A percentile compares a stretch with the other conserved stretches of the same genome.
Evolutionary conservation across 106 monocot species (phyloP).

Genomic region (Hemerocallis citrina): DNA sequence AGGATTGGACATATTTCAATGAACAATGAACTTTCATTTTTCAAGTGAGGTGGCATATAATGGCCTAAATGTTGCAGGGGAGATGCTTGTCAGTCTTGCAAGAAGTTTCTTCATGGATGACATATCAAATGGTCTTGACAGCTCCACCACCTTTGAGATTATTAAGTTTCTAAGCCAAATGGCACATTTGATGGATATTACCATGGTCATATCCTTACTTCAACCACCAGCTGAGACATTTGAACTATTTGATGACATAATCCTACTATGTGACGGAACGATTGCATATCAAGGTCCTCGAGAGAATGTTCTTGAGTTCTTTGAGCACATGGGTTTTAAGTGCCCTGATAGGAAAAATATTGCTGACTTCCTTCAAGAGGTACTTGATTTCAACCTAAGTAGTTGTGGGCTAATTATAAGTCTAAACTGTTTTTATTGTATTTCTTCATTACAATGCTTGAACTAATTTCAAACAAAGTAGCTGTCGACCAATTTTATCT

Average conservation of each 20-base stretch:
- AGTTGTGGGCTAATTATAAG: too few species aligned
- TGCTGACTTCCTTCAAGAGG: constrained; percentile 87
- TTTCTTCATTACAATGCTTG: too few species aligned
- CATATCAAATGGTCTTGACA: constrained; percentile 90
- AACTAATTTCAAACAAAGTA: too few species aligned
- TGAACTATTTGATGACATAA: constrained; percentile 68
- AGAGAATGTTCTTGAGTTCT: constrained; percentile 58
- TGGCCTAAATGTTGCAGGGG: constrained; percentile 35
- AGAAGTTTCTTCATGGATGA: constrained; percentile 90
- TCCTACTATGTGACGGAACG: constrained; percentile 63
- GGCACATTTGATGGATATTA: constrained; percentile 61
- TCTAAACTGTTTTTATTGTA: too few species aligned
- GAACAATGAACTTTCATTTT: too few species aligned
- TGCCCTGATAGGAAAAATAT: constrained; percentile 74
- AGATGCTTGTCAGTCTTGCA: constrained; percentile 80
- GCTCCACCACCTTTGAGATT: constrained; percentile 83
- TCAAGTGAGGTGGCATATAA: not conserved
- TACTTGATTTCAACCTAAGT: constrained; percentile 5
- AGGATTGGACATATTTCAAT: too few species aligned
- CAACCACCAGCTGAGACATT: constrained; percentile 85
- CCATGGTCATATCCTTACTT: constrained; percentile 76
- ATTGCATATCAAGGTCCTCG: constrained; percentile 79
- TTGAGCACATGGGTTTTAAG: constrained; percentile 58
- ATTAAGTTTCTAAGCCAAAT: constrained; percentile 66
- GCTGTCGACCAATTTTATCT: too few species aligned